phyloP scores from a whole-genome alignment of 2,329 filamentous ascomycete species.

The Cercospora nicotianae region DNA sequence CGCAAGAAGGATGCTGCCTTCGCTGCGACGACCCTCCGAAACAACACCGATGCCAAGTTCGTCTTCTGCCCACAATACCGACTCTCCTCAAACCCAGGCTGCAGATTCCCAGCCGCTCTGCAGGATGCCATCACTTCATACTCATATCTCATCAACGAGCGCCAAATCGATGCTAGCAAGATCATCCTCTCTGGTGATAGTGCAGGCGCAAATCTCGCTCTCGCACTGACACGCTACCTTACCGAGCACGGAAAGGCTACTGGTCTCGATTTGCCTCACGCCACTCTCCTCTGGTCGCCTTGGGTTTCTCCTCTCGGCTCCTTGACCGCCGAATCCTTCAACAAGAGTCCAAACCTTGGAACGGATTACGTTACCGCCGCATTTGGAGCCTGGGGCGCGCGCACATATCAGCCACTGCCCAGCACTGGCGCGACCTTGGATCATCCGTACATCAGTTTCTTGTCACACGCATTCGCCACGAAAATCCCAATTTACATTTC shows the following conservation, averaged over 20 bases:
- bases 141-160: constrained; percentile 46
- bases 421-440: constrained; percentile 28
- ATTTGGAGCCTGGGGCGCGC: constrained; percentile 48
- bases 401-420: constrained; percentile 36
- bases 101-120: constrained; percentile 53
- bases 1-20: constrained; percentile 40
- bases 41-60: constrained; percentile 39
- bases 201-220: constrained; percentile 51
- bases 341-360: constrained; percentile 37
- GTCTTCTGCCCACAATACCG: constrained; percentile 53
- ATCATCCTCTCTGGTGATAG: constrained; percentile 53
- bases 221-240: constrained; percentile 51
- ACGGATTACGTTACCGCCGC: constrained; percentile 46
- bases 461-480: constrained; percentile 43
- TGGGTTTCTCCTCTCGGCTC: constrained; percentile 44
- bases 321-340: constrained; percentile 30
- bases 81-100: constrained; percentile 45
- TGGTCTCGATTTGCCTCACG: constrained; percentile 39
- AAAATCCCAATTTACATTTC: constrained; percentile 46
- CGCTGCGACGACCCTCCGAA: constrained; percentile 39
- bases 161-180: constrained; percentile 42
- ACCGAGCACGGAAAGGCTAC: constrained; percentile 41
- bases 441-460: constrained; percentile 44
- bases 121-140: constrained; percentile 53
- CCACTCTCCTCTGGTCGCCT: constrained; percentile 47